Evolutionary conservation across 176 grass and related monocot genomes (phyloP), one percentile per base, ranked within the genome.

Genomic region (Tillandsia leiboldiana): DNA sequence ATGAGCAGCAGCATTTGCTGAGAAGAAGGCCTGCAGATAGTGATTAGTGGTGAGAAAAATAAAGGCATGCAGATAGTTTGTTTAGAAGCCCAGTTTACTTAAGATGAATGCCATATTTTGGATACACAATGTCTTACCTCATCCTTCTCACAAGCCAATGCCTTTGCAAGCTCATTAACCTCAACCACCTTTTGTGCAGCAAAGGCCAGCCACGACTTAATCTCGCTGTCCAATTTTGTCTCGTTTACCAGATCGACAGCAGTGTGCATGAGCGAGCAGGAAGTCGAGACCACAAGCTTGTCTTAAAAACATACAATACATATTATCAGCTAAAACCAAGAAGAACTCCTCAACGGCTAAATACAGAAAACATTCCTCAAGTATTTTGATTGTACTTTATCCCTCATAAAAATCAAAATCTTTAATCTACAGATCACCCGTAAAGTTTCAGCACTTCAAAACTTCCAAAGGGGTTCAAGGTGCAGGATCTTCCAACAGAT

Each of bases 131-230:
- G 42, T 1, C 62, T 13, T 67, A 91, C 92, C 92, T 89, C 83
- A 49, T 92, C 92, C 79, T 89, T 96, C 9, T 81, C 70, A 68
- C 83, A 88, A 78, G 71, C 78, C 56, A 96, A 86, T 69, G 92
- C 92, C 73, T 89, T 96, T 48, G 86, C 92, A 76, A 96, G 86
- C 15, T 88, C 88, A 76, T 91, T 91, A 68, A 96, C 92, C 77
- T 96, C 92, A 83, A 96, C 73, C 49, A 96, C 92, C 83, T 96
- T 96, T 77, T 96, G 92, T 73, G 92, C 92, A 87, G 92, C 92
- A 85, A 96, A 96, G 14, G 88, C 88, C 4, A 96, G 66, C 92
- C 92, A 96, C n/a, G 88, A 96, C 76, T 96, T 96, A 61, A 96
- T 89, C 78, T 96, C 92, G 50, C 65, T 74, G 64, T 96, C 92